A percentile compares a stretch with the other conserved stretches of the same genome.
These are phyloP conservation scores for Leccinum aurantiacum DNA, from an alignment of 768 basidiomycete species.

Conservation along the genomic window DNA sequence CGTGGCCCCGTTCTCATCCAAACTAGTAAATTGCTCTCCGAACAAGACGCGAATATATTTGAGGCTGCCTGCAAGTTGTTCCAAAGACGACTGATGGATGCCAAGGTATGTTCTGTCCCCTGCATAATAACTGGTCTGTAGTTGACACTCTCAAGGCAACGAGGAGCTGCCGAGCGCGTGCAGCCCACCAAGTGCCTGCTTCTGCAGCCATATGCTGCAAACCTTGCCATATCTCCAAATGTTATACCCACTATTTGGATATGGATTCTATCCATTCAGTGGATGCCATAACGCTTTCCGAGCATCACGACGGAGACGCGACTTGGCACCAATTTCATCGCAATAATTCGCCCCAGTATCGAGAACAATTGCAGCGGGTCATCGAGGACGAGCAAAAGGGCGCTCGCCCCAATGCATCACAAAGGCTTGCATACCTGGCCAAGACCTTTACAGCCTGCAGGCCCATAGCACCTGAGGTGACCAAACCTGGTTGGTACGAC, in stretches of 20 bases:
- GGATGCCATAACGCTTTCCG: slow-evolving; percentile 31
- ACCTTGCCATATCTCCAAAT: slow-evolving; percentile 37
- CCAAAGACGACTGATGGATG: slow-evolving; percentile 18
- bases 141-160: slow-evolving; percentile 10
- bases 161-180: slow-evolving; percentile 24
- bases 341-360: slow-evolving; percentile 17
- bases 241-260: slow-evolving; percentile 39
- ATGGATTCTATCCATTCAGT: slow-evolving; percentile 37
- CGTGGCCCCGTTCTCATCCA: slow-evolving; percentile 7
- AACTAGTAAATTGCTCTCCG: slow-evolving; percentile 26
- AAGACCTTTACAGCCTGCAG: slow-evolving; percentile 47
- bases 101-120: slow-evolving; percentile 12
- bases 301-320: slow-evolving; percentile 15
- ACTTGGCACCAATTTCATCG: slow-evolving; percentile 40
- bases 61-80: slow-evolving; percentile 32
- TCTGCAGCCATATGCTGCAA: slow-evolving; percentile 35
- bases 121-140: not conserved
- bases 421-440: slow-evolving; percentile 48
- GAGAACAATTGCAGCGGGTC: slow-evolving; percentile 9
- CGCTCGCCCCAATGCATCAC: slow-evolving; percentile 28
- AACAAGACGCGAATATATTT: slow-evolving; percentile 30
- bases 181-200: slow-evolving; percentile 18
- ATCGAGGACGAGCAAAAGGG: slow-evolving; percentile 40
- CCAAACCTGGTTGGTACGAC: slow-evolving; percentile 68
- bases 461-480: slow-evolving; percentile 41